phyloP scores from a whole-genome alignment of 1,284 basidiomycete genomes.

The Agaricales sp. region DNA sequence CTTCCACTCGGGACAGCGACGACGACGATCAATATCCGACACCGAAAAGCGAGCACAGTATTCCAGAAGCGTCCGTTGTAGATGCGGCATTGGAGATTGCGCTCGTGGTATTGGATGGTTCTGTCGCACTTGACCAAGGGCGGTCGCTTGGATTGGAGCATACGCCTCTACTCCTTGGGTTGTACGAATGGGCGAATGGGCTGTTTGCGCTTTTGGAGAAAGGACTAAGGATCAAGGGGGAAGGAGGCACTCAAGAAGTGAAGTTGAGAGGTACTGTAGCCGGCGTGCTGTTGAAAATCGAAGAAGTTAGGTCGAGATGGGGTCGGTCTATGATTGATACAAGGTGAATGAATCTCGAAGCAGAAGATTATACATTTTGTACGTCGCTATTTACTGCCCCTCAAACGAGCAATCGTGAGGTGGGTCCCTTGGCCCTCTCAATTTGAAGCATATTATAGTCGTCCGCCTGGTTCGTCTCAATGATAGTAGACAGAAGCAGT shows the following conservation, averaged over 20 bases:
- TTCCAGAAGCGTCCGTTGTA: conserved; percentile 59
- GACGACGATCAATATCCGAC: conserved; percentile 22
- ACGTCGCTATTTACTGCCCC: background rate
- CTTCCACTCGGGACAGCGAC: conserved; percentile 37
- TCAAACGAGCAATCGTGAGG: too few relatives aligned
- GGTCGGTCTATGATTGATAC: conserved; percentile 55
- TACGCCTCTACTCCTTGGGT: conserved; percentile 57
- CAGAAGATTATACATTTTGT: background rate
- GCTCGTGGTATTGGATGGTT: conserved; percentile 68
- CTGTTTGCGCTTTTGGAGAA: conserved; percentile 61
- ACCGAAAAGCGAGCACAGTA: conserved; percentile 17
- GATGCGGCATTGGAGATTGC: conserved; percentile 69
- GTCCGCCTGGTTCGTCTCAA: background rate
- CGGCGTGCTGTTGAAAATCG: conserved; percentile 72
- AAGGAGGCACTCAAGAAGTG: conserved; percentile 53
- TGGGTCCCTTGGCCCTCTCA: too few relatives aligned
- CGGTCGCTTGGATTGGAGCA: conserved; percentile 68
- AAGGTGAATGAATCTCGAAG: background rate
- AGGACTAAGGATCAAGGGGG: conserved; percentile 50
- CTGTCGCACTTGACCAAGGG: conserved; percentile 68
- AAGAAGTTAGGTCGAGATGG: conserved; percentile 71
- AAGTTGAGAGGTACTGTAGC: conserved; percentile 62
- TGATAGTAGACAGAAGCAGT: conserved; percentile 12
- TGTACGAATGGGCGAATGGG: conserved; percentile 72
- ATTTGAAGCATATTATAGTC: too few relatives aligned